These are phyloP conservation scores for Neurospora hispaniola DNA, from an alignment of 495 filamentous ascomycete species.

Conservation along the genomic window DNA sequence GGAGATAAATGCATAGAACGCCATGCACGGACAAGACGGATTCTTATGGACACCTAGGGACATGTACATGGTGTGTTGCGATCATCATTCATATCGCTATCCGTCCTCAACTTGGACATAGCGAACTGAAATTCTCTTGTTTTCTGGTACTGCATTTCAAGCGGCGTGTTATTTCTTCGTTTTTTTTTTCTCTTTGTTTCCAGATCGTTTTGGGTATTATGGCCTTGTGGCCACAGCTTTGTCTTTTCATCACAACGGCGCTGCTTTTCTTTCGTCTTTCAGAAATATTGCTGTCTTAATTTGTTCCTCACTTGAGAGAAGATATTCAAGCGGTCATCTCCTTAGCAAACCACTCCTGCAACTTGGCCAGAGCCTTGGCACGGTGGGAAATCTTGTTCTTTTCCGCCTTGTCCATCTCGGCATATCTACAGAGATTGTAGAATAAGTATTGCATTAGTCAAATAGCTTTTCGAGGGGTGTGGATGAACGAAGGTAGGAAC, in stretches of 20 bases:
- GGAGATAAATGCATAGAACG: not conserved
- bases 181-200: too few relatives aligned
- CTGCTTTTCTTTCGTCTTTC: not conserved
- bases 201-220: not conserved
- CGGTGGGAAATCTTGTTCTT: slow-evolving; percentile 96
- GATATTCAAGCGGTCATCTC: slow-evolving; percentile 19
- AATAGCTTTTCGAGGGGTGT: not conserved
- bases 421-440: slow-evolving; percentile 41
- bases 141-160: slow-evolving; percentile 1
- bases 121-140: not conserved
- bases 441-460: not conserved
- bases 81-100: not conserved
- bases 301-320: not conserved
- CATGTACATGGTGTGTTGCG: not conserved
- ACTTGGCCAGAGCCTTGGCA: slow-evolving; percentile 69
- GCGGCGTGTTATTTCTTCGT: not conserved
- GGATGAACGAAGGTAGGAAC: not conserved
- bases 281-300: not conserved
- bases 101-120: not conserved
- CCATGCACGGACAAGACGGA: not conserved
- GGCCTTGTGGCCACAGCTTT: not conserved
- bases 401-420: slow-evolving; percentile 85
- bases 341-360: slow-evolving; percentile 71
- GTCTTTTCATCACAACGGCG: not conserved
- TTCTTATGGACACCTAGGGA: not conserved